phyloP scores from a whole-genome alignment of 176 grass and related monocot species.

The Avena atlantica region DNA sequence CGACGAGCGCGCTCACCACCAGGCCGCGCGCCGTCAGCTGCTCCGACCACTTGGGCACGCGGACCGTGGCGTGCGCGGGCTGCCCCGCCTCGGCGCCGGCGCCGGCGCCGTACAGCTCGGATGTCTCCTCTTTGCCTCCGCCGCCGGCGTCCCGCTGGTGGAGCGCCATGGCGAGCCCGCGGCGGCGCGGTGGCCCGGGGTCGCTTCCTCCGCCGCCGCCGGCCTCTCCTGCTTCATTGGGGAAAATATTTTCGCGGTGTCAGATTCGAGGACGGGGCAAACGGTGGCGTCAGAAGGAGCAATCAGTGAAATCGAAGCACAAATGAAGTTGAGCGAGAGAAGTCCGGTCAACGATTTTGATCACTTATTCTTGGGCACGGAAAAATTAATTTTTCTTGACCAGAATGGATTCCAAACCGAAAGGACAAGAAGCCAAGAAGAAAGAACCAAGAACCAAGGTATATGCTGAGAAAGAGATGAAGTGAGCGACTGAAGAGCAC shows the following conservation, averaged over 20 bases:
- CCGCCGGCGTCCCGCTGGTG: slow-evolving; percentile 21
- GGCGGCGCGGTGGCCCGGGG: background rate
- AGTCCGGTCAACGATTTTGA: background rate
- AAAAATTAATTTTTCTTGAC: no score
- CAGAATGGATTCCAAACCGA: background rate
- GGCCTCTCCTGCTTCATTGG: slow-evolving; percentile 48
- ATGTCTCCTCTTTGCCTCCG: background rate
- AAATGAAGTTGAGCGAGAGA: no score
- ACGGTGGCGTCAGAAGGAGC: background rate
- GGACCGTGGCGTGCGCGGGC: slow-evolving; percentile 9
- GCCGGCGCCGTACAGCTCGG: slow-evolving; percentile 24
- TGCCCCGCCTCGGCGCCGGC: slow-evolving; percentile 54
- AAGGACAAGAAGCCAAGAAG: background rate
- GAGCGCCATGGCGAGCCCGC: slow-evolving; percentile 41
- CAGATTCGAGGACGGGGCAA: slow-evolving; percentile 37
- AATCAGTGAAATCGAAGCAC: background rate
- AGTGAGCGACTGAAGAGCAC: background rate
- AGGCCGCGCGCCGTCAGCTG: slow-evolving; percentile 88
- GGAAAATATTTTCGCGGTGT: slow-evolving; percentile 32
- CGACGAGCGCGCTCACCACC: slow-evolving; percentile 67
- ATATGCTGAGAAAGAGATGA: background rate
- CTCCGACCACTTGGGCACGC: slow-evolving; percentile 67
- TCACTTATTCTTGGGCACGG: background rate
- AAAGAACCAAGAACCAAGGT: background rate
- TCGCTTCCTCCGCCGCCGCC: slow-evolving; percentile 43